Base-by-base conservation (phyloP, 2,329 filamentous ascomycete species). In the Alternaria ethzedia region DNA sequence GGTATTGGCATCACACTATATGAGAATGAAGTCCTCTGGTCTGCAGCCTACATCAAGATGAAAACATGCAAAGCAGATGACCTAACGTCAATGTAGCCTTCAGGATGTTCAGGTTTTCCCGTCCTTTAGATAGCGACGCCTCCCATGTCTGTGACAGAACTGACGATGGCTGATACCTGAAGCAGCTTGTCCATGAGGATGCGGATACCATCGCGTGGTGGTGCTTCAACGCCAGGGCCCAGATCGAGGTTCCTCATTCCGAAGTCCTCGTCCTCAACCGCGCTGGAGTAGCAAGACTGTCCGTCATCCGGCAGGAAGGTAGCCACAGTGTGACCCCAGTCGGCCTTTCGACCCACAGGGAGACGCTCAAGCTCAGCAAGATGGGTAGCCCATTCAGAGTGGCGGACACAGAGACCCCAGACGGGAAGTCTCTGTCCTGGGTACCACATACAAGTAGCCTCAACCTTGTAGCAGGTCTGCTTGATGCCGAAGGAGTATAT, bases 341-440 rank as follows among this genome's bases (percentile, higher is more conserved):
- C 36, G n/a, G 67, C 75, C 15, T 59, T 57, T 8, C 61, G 50
- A 17, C 76, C 77, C 9, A 64, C 52, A 8, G 66, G 62, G 2
- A 79, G 70, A 10, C 59, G 44, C 47, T 78, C 76, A 5, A 78
- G 63, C 25, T 72, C 63, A 10, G 66, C 64, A 9, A 79, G 70
- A 52, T 74, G 73, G 3, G 61, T 69, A 4, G 60, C 64, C 77
- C 77, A 79, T 15, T 78, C 72, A 3, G 36, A 59, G 44, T 78
- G 77, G 43, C 75, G 75, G 15, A 79, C 63, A 28, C 62, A 60
- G 17, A 78, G 61, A 15, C 75, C 75, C 76, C 76, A 79, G 50
- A 72, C 74, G n/a, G 74, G 72, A 2, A 51, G 20, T 1, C 50
- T 51, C 15, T 68, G 50, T 3, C 32, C 12, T 1, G 72, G 71